Conservation (phyloP, 2,329 filamentous ascomycete genomes). For the Fusarium nelsonii region DNA sequence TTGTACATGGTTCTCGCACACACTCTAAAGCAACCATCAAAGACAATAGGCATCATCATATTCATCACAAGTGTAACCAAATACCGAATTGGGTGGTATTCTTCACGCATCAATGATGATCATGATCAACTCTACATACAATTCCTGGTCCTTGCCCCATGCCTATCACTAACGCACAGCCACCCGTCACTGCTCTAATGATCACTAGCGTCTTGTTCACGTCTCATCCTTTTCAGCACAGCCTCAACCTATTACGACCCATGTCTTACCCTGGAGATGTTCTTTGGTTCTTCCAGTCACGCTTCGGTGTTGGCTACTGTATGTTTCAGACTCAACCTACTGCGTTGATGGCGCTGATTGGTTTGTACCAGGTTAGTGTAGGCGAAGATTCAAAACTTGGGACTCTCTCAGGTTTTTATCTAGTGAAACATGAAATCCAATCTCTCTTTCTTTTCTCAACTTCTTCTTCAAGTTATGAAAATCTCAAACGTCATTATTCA, state of each 20-base stretch:
- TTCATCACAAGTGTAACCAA: conserved; percentile 7
- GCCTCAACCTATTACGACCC: conserved; percentile 27
- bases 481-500: conserved; percentile 11
- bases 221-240: conserved; percentile 34
- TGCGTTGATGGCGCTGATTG: neutral
- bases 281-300: conserved; percentile 6
- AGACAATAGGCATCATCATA: conserved; percentile 4
- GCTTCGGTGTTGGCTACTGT: conserved; percentile 1
- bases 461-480: neutral
- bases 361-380: neutral
- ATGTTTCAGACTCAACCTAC: conserved; percentile 26
- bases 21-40: neutral
- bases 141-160: neutral
- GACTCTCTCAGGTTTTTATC: neutral
- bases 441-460: neutral
- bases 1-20: neutral
- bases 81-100: conserved; percentile 1
- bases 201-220: conserved; percentile 14
- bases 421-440: neutral
- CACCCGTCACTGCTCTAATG: conserved; percentile 19
- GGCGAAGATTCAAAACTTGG: neutral
- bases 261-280: conserved; percentile 25
- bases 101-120: conserved; percentile 2
- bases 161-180: conserved; percentile 32
- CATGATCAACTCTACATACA: neutral